These are phyloP conservation scores for Diaporthe ilicicola DNA, from an alignment of 2,329 filamentous ascomycete genomes.

Conservation along the genomic window DNA sequence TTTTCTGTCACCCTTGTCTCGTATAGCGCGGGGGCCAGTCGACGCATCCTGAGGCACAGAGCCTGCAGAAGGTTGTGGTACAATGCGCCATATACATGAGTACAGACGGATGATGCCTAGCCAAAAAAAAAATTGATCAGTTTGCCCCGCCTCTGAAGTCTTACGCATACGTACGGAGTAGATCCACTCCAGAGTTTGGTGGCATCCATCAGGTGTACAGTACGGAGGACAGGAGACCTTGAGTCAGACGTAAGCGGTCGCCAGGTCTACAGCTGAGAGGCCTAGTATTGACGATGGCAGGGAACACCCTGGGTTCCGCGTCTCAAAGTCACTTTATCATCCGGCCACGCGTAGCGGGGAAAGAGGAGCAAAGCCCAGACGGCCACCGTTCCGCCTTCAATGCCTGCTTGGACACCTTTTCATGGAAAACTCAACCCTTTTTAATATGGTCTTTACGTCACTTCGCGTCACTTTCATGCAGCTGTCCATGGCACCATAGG, in stretches of 20 bases:
- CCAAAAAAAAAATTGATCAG: neutral
- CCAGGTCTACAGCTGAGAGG: neutral
- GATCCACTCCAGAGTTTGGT: neutral
- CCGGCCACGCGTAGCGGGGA: conserved; percentile 15
- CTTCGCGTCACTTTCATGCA: conserved; percentile 2
- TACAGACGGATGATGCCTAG: neutral
- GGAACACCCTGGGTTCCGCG: neutral
- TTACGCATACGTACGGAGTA: neutral
- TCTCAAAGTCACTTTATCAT: neutral
- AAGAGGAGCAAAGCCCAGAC: neutral
- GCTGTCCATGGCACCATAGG: neutral
- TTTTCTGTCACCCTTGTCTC: neutral
- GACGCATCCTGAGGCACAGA: neutral
- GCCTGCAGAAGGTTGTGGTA: neutral
- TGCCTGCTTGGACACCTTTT: neutral
- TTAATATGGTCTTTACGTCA: conserved; percentile 1
- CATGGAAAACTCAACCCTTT: neutral
- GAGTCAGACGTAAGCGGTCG: no score
- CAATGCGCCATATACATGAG: neutral
- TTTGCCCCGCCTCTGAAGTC: neutral
- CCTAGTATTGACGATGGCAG: neutral
- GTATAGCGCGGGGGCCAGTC: neutral
- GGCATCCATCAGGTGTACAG: neutral
- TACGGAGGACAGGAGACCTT: no score
- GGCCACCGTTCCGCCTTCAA: neutral